Evolutionary conservation across 768 basidiomycete genomes (phyloP).

Genomic region (Leccinum aurantiacum): DNA sequence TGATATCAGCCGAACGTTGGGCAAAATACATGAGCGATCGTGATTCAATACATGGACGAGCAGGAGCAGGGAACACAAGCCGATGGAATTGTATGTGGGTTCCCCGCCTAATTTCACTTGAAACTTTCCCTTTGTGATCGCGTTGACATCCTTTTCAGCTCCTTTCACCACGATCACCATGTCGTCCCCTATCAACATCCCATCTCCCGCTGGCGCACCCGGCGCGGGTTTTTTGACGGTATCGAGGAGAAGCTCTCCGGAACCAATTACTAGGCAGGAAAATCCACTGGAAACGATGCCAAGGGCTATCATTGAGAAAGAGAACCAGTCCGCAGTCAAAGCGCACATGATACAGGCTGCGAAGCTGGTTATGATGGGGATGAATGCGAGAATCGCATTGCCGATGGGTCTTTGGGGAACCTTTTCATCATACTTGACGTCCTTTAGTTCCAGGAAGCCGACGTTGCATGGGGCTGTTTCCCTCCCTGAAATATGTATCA

Average conservation of each 20-base stretch:
- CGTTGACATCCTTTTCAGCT: constrained; percentile 31
- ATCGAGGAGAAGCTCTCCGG: constrained; percentile 24
- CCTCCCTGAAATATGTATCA: constrained; percentile 8
- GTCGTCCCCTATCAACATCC: constrained; percentile 26
- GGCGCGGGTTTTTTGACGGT: constrained; percentile 21
- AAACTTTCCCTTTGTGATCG: constrained; percentile 35
- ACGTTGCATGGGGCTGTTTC: constrained; percentile 20
- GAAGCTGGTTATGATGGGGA: constrained; percentile 28
- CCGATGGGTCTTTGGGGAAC: constrained; percentile 4
- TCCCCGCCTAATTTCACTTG: constrained; percentile 15
- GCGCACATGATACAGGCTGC: constrained; percentile 27
- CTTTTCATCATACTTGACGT: constrained; percentile 19
- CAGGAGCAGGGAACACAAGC: constrained; percentile 33
- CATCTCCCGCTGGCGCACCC: constrained; percentile 32
- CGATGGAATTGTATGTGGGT: constrained; percentile 20
- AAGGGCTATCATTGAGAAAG: constrained; percentile 33
- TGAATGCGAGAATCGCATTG: constrained; percentile 19
- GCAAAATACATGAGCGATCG: too few species aligned
- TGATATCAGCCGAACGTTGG: too few species aligned
- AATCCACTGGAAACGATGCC: constrained; percentile 36
- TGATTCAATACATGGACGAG: too few species aligned
- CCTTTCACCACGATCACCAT: constrained; percentile 34
- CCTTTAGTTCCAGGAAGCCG: constrained; percentile 23
- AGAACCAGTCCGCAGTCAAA: constrained; percentile 30
- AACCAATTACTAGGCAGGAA: constrained; percentile 31